These are phyloP conservation scores for Colletotrichum falcatum DNA, from an alignment of 2,329 filamentous ascomycete genomes.

Conservation along the genomic window DNA sequence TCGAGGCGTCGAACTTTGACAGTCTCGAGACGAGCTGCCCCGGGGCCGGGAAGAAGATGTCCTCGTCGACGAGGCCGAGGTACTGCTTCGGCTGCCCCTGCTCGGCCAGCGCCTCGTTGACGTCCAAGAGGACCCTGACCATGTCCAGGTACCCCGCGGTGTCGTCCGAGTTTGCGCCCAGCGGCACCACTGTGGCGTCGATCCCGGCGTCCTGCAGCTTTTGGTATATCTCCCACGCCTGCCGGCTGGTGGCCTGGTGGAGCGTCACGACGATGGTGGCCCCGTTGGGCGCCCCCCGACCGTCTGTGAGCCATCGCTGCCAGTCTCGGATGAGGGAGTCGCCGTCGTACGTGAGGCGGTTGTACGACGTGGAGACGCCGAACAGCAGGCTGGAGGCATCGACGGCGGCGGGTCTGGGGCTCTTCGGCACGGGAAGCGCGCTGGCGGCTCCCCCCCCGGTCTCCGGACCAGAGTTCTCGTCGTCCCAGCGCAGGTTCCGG, in stretches of 20 bases:
- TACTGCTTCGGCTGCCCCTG: conserved; percentile 55
- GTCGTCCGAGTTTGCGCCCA: conserved; percentile 48
- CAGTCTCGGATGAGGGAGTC: conserved; percentile 56
- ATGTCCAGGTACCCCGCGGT: conserved; percentile 55
- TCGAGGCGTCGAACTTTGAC: conserved; percentile 45
- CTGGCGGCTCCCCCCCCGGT: conserved; percentile 17
- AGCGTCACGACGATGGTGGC: conserved; percentile 57
- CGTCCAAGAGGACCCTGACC: conserved; percentile 49
- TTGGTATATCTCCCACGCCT: conserved; percentile 49
- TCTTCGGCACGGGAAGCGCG: conserved; percentile 51
- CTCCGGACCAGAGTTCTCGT: background rate
- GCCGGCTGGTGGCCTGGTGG: conserved; percentile 51
- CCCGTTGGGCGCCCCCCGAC: conserved; percentile 56
- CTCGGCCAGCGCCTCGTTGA: conserved; percentile 50
- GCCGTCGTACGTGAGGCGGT: conserved; percentile 53
- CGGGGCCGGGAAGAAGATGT: conserved; percentile 60
- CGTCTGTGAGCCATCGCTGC: conserved; percentile 60
- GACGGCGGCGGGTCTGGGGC: conserved; percentile 48
- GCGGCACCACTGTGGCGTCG: conserved; percentile 47
- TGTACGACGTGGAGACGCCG: conserved; percentile 54
- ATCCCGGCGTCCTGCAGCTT: conserved; percentile 28
- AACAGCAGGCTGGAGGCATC: conserved; percentile 54
- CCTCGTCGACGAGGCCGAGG: conserved; percentile 59
- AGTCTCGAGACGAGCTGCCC: conserved; percentile 54
- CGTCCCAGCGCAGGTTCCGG: conserved; percentile 22